Base-by-base conservation (phyloP, 1,284 basidiomycete species). In the Trichosporon sp. region DNA sequence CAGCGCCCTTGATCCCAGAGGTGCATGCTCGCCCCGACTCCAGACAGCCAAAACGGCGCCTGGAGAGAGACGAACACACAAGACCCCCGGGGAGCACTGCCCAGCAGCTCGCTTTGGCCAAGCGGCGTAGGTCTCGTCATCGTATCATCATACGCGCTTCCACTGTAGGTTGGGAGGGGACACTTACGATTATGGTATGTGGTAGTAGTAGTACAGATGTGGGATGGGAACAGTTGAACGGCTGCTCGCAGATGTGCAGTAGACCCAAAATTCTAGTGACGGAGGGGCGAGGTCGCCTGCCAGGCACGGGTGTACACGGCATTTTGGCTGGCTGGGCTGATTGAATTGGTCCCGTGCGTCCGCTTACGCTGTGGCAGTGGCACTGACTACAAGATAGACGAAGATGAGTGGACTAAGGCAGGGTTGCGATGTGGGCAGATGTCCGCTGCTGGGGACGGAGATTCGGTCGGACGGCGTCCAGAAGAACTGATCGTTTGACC, bases 41-140 rank as follows among this genome's bases (percentile, higher is more conserved):
- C 57, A 21, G 23, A 60, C 65, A 62, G 34, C 62, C 65, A 67
- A 64, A 64, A 64, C 65, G 62, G 62, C 66, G 63, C 59, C 67
- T 65, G 67, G 63, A 65, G 29, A 32, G 37, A n/a, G n/a, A n/a
- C 34, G 34, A 70, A 65, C 70, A 72, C 66, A 69, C 64, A 56
- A 57, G 19, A 44, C 36, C 61, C 54, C 46, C 61, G 64, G 56
- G 52, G 58, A 34, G 62, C 57, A 44, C 32, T 9, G 58, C 13
- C 59, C 25, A 16, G 54, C 21, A n/a, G 33, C 13, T 23, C 54
- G 23, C 59, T 19, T 54, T 1, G n/a, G 49, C n/a, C 31, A 40
- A 46, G 62, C 64, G 62, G 65, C 65, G 64, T 78, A 73, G 69
- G 77, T 78, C 77, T 78, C 77, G 77, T 78, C 77, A 78, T 78